phyloP scores from a whole-genome alignment of 345 rosid species.

The Gossypium arboreum region DNA sequence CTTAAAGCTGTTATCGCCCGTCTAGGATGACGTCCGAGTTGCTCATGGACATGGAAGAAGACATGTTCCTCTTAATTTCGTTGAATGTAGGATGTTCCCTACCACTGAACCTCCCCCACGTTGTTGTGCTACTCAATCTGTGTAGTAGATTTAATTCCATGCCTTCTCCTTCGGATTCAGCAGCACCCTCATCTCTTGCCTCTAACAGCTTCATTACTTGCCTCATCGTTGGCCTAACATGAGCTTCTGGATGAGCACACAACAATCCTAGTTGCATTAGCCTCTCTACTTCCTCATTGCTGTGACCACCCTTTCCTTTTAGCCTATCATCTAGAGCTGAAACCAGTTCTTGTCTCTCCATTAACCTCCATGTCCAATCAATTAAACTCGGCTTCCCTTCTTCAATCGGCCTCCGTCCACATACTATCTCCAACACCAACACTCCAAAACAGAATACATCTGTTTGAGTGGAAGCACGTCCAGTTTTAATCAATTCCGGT shows the following conservation, averaged over 20 bases:
- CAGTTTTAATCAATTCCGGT: constrained; percentile 30
- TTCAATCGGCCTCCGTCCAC: constrained; percentile 47
- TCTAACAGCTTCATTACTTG: constrained; percentile 42
- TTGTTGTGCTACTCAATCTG: not conserved
- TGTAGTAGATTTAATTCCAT: not conserved
- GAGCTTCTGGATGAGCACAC: constrained; percentile 40
- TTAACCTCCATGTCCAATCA: constrained; percentile 19
- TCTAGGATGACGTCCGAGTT: constrained; percentile 20
- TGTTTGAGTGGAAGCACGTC: constrained; percentile 46
- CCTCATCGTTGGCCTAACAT: constrained; percentile 43
- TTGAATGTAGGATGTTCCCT: constrained; percentile 20
- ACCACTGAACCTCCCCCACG: constrained; percentile 10
- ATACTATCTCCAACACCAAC: constrained; percentile 41
- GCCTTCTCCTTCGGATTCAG: constrained; percentile 23
- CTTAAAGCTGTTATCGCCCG: constrained; percentile 19
- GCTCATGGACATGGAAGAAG: constrained; percentile 13
- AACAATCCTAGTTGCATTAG: constrained; percentile 42
- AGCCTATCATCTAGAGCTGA: constrained; percentile 9
- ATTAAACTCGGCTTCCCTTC: constrained; percentile 41
- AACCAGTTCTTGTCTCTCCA: not conserved
- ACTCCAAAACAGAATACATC: constrained; percentile 45
- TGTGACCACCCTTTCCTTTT: not conserved
- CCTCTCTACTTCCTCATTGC: constrained; percentile 28
- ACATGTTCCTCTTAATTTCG: constrained; percentile 17
- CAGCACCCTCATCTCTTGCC: constrained; percentile 28